Evolutionary conservation across 805 yeast species (phyloP).

Genomic region (Isabelozyma heimii): DNA sequence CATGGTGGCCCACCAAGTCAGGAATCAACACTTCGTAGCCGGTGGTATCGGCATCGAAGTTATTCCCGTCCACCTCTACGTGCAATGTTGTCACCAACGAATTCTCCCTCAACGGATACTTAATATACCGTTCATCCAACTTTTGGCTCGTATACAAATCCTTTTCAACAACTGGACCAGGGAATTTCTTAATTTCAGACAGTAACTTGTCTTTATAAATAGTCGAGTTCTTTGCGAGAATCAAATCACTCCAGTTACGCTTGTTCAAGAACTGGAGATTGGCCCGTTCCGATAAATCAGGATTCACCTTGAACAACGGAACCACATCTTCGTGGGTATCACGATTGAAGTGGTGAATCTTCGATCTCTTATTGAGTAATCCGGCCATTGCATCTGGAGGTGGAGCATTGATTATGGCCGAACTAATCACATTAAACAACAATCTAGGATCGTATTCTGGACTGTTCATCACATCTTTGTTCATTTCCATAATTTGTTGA

Average conservation of each 20-base stretch:
- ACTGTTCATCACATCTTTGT: conserved; percentile 35
- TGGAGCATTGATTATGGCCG: conserved; percentile 90
- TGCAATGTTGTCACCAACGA: conserved; percentile 69
- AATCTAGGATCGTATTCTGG: conserved; percentile 74
- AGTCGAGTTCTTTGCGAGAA: conserved; percentile 44
- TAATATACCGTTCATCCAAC: conserved; percentile 30
- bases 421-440: conserved; percentile 79
- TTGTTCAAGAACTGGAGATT: conserved; percentile 59
- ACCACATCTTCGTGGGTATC: conserved; percentile 77
- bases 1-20: conserved; percentile 35
- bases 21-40: conserved; percentile 76
- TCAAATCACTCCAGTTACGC: conserved; percentile 71
- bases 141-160: conserved; percentile 5
- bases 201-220: conserved; percentile 16
- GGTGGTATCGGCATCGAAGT: conserved; percentile 50
- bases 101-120: conserved; percentile 55
- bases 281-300: conserved; percentile 46
- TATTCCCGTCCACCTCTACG: conserved; percentile 60
- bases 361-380: conserved; percentile 64
- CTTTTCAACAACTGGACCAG: conserved; percentile 36
- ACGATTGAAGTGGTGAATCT: conserved; percentile 62
- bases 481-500: conserved; percentile 29
- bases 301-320: conserved; percentile 63
- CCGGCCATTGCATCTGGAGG: conserved; percentile 87
- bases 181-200: conserved; percentile 27